These are phyloP conservation scores for Borovskyia barvae DNA, from an alignment of 208 protist species.

Conservation along the genomic window DNA sequence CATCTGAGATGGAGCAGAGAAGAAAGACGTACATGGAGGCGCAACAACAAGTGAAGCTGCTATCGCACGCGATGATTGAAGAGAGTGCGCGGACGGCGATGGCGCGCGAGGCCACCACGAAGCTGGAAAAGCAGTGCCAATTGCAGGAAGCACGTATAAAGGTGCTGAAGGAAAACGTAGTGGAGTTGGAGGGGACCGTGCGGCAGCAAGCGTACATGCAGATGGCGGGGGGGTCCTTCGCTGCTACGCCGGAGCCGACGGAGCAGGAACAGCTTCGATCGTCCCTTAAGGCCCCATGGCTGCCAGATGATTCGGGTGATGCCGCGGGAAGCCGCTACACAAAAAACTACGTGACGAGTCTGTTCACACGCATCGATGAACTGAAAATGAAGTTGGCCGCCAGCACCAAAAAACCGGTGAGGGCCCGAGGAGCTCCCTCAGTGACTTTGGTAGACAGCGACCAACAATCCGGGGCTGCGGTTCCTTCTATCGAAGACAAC, in stretches of 20 bases:
- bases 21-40: constrained; percentile 54
- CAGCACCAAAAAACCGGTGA: too few species aligned
- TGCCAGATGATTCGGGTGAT: neutral
- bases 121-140: constrained; percentile 54
- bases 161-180: constrained; percentile 57
- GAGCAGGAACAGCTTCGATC: too few species aligned
- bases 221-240: too few species aligned
- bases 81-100: constrained; percentile 56
- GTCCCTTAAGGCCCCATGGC: neutral
- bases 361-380: constrained; percentile 35
- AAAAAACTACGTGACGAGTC: constrained; percentile 23
- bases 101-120: constrained; percentile 35
- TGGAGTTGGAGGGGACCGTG: constrained; percentile 60
- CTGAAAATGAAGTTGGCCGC: constrained; percentile 22
- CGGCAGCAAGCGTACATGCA: constrained; percentile 28
- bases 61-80: constrained; percentile 73
- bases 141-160: constrained; percentile 64
- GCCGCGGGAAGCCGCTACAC: neutral
- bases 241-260: neutral
- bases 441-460: too few species aligned
- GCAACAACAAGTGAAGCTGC: constrained; percentile 61
- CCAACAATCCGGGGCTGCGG: too few species aligned
- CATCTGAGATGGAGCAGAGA: constrained; percentile 46
- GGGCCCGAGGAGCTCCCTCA: too few species aligned
- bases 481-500: too few species aligned